phyloP scores from a whole-genome alignment of 1,284 basidiomycete genomes.

The Puccinia horiana region DNA sequence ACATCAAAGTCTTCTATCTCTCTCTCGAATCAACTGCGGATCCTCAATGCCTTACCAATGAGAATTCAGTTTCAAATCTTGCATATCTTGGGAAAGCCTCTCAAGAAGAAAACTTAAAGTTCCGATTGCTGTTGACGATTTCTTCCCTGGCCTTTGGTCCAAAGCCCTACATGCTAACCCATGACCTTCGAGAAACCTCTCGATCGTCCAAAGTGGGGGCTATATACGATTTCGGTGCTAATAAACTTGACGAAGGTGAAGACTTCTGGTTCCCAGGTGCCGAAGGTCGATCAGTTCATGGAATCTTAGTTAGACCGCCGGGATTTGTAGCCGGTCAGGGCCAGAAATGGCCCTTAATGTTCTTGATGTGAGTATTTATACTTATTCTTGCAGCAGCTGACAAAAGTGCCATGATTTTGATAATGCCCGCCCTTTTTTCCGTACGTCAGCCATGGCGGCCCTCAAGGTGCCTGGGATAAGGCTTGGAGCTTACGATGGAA shows the following conservation, averaged over 20 bases:
- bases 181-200: background rate
- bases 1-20: constrained; percentile 37
- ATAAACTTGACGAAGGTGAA: constrained; percentile 21
- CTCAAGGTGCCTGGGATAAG: constrained; percentile 54
- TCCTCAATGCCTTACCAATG: constrained; percentile 11
- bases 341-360: constrained; percentile 45
- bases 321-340: constrained; percentile 18
- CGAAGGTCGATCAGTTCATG: constrained; percentile 25
- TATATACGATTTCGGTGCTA: background rate
- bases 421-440: background rate
- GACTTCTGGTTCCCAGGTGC: constrained; percentile 42
- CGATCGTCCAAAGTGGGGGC: background rate
- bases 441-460: constrained; percentile 54
- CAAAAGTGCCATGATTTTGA: constrained; percentile 50
- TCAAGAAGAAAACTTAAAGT: background rate
- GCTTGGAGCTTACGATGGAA: constrained; percentile 55
- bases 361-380: constrained; percentile 26
- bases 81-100: constrained; percentile 1
- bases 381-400: constrained; percentile 37
- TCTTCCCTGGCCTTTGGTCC: constrained; percentile 4
- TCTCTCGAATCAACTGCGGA: background rate
- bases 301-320: constrained; percentile 35
- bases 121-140: constrained; percentile 29
- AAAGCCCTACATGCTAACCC: background rate
- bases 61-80: constrained; percentile 6